Evolutionary conservation across 2,329 filamentous ascomycete species (phyloP).

Genomic region (Fusarium caatingaense): DNA sequence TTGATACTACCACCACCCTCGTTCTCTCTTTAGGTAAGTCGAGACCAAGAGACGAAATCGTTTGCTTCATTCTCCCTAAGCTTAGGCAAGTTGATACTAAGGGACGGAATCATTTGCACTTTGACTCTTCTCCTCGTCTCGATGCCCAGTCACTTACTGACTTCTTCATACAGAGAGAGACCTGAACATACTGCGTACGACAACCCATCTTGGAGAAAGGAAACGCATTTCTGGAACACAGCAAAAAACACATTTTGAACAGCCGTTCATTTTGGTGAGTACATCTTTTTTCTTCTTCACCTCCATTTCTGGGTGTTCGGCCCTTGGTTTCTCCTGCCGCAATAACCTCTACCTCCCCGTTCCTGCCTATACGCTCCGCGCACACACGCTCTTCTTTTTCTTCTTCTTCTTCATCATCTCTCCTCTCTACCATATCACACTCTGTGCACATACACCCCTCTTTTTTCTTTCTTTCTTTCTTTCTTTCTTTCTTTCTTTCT

Average conservation of each 20-base stretch:
- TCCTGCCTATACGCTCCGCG: not conserved
- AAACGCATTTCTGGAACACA: not conserved
- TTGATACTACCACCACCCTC: not conserved
- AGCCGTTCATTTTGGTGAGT: not conserved
- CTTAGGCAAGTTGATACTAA: not conserved
- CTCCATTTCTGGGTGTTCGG: not conserved
- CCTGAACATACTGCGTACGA: not conserved
- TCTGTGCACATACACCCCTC: not conserved
- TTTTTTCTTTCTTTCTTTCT: too few species aligned
- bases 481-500: too few species aligned
- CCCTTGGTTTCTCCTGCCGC: not conserved
- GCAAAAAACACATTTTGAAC: not conserved
- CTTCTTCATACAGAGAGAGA: not conserved
- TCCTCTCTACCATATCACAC: not conserved
- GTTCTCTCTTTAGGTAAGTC: not conserved
- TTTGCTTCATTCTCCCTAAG: not conserved
- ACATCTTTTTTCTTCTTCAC: not conserved
- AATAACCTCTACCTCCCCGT: not conserved
- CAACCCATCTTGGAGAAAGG: not conserved
- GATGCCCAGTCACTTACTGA: not conserved
- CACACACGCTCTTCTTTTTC: not conserved
- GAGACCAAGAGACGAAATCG: not conserved
- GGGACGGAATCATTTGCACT: not conserved
- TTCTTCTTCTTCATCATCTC: not conserved
- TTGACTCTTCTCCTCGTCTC: too few species aligned